Evolutionary conservation across 2,329 filamentous ascomycete genomes (phyloP), one percentile per base, ranked within the genome.

Genomic region (Coleophoma cylindrospora): DNA sequence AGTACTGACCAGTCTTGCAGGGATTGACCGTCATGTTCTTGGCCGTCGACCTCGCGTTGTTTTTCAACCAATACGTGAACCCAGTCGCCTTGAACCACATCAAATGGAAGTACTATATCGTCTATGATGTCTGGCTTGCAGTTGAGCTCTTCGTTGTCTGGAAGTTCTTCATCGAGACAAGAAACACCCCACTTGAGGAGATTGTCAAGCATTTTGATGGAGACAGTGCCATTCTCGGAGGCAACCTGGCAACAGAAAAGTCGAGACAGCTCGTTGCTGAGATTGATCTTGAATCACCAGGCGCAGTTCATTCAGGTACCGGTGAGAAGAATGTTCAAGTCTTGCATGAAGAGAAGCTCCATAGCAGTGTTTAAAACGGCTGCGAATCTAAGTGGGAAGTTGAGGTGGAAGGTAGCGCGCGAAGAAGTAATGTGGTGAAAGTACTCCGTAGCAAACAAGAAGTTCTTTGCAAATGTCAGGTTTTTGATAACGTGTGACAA

Each of bases 201-300:
- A 72, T 72, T 47, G 69, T 66, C 34, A 70, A 68, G 55, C 64
- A 67, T 56, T 72, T 72, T 52, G 70, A 72, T 57, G 68, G 69
- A 14, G 67, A 73, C 10, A 64, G 64, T 37, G 70, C 70, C 2
- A 54, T 61, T 17, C 40, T 51, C 11, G 45, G 50, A 34, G 50
- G 45, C 19, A 12, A 36, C 19, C 15, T 21, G 12, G 45, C 45
- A 22, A 47, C 33, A 19, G 45, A 47, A 34, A 47, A 47, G n/a
- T 47, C 45, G 4, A 37, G 45, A n/a, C n/a, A 21, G n/a, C 22
- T 47, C 11, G 45, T 34, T 34, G 22, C 34, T 3, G 45, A 47
- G 33, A 34, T 47, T 15, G 33, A 47, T 8, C 19, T 47, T 21
- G 45, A 41, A 21, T 12, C 38, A 27, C 27, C 27, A 17, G 17